Evolutionary conservation across 1,284 basidiomycete species (phyloP).

Genomic region (Rhizopogon parksii): DNA sequence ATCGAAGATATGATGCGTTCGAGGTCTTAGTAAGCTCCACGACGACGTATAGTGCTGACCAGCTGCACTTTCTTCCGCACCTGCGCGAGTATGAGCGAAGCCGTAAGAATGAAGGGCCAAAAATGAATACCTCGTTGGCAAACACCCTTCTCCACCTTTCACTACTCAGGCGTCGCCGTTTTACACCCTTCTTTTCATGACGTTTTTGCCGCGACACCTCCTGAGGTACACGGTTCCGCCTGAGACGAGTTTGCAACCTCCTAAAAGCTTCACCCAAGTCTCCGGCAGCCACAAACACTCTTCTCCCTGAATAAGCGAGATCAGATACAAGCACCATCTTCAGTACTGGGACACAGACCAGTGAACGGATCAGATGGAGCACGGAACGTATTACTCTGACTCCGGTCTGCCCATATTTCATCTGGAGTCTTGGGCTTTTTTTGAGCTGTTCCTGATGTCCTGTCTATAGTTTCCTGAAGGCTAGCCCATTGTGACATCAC

Average conservation of each 20-base stretch:
- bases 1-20: not conserved
- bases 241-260: slow-evolving; percentile 46
- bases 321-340: slow-evolving; percentile 5
- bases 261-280: slow-evolving; percentile 38
- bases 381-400: slow-evolving; percentile 17
- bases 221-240: slow-evolving; percentile 47
- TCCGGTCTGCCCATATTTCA: slow-evolving; percentile 33
- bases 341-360: slow-evolving; percentile 14
- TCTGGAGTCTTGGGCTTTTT: slow-evolving; percentile 20
- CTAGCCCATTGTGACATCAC: not conserved
- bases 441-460: slow-evolving; percentile 3
- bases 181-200: slow-evolving; percentile 48
- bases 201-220: slow-evolving; percentile 47
- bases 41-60: slow-evolving; percentile 43
- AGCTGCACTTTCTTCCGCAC: slow-evolving; percentile 48
- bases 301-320: slow-evolving; percentile 33
- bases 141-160: slow-evolving; percentile 33
- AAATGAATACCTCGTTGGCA: slow-evolving; percentile 25
- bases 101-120: slow-evolving; percentile 7
- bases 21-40: slow-evolving; percentile 31
- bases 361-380: slow-evolving; percentile 25
- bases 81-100: slow-evolving; percentile 23
- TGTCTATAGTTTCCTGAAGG: not conserved
- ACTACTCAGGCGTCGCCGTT: slow-evolving; percentile 28
- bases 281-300: slow-evolving; percentile 28